These are phyloP conservation scores for Ustilago tritici DNA, from an alignment of 1,284 basidiomycete genomes.

Conservation along the genomic window DNA sequence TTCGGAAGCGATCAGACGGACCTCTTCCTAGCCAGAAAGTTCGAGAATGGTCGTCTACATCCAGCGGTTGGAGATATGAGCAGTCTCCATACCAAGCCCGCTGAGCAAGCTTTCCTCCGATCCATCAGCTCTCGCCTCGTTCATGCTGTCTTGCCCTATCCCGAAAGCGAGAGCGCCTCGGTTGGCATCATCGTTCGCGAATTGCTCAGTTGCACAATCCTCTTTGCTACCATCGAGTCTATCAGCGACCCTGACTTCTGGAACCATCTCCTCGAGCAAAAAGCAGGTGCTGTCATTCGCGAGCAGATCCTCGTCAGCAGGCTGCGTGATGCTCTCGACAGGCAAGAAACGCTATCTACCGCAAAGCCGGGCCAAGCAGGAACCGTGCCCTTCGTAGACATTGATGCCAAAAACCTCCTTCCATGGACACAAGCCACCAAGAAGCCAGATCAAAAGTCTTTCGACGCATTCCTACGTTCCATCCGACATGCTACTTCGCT, in stretches of 20 bases:
- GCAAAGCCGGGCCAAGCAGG: slow-evolving; percentile 16
- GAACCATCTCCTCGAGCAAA: slow-evolving; percentile 90
- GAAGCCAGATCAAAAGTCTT: slow-evolving; percentile 45
- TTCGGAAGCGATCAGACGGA: slow-evolving; percentile 71
- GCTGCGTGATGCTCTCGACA: slow-evolving; percentile 72
- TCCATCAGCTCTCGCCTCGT: slow-evolving; percentile 79
- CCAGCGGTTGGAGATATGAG: slow-evolving; percentile 81
- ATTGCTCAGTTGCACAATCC: slow-evolving; percentile 82
- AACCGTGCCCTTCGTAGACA: slow-evolving; percentile 20
- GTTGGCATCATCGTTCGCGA: slow-evolving; percentile 82
- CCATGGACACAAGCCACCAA: slow-evolving; percentile 38
- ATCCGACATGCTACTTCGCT: slow-evolving; percentile 42
- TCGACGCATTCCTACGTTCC: slow-evolving; percentile 46
- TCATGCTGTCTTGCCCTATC: slow-evolving; percentile 79
- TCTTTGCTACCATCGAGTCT: slow-evolving; percentile 90
- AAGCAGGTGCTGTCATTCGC: slow-evolving; percentile 87
- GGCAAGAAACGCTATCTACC: slow-evolving; percentile 51
- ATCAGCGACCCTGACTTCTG: slow-evolving; percentile 94
- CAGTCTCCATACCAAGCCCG: slow-evolving; percentile 86
- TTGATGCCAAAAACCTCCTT: slow-evolving; percentile 27
- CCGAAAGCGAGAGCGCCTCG: slow-evolving; percentile 79
- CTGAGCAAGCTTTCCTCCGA: slow-evolving; percentile 86
- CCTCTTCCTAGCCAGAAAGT: slow-evolving; percentile 76
- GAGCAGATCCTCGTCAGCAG: slow-evolving; percentile 79
- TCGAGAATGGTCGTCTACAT: slow-evolving; percentile 74